Evolutionary conservation across 768 basidiomycete genomes (phyloP).

Genomic region (Panaeolus cyanescens): DNA sequence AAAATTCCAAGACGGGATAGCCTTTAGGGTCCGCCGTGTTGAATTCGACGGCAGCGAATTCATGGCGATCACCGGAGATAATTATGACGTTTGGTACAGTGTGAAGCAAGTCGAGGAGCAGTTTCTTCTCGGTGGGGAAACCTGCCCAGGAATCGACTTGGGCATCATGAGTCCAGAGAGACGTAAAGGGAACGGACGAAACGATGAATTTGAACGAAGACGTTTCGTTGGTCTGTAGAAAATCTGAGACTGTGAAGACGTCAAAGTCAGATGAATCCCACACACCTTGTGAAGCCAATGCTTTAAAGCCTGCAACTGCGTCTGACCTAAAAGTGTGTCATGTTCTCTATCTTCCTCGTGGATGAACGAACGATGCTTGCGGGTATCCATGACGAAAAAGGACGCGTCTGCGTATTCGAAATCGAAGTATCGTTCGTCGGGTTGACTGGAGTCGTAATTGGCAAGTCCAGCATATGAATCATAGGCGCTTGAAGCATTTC

Average conservation of each 20-base stretch:
- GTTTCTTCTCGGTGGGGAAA: constrained; percentile 58
- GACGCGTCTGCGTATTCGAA: constrained; percentile 69
- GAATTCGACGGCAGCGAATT: constrained; percentile 75
- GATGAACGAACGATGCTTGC: constrained; percentile 53
- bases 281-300: constrained; percentile 61
- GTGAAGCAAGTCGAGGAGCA: constrained; percentile 58
- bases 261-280: constrained; percentile 5
- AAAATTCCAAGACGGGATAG: constrained; percentile 60
- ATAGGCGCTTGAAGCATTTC: constrained; percentile 62
- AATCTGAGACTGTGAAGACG: neutral
- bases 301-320: constrained; percentile 60
- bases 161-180: constrained; percentile 68
- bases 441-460: constrained; percentile 55
- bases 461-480: constrained; percentile 61
- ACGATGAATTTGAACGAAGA: constrained; percentile 79
- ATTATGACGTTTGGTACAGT: constrained; percentile 72
- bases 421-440: constrained; percentile 54
- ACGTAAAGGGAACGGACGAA: constrained; percentile 73
- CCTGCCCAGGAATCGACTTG: constrained; percentile 71
- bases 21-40: constrained; percentile 32
- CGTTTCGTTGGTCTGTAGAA: constrained; percentile 62
- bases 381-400: constrained; percentile 80
- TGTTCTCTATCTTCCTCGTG: constrained; percentile 37
- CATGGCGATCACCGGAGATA: constrained; percentile 76
- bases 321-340: constrained; percentile 71